Base-by-base conservation (phyloP, 129 eudicot genomes). In the Silybum marianum region DNA sequence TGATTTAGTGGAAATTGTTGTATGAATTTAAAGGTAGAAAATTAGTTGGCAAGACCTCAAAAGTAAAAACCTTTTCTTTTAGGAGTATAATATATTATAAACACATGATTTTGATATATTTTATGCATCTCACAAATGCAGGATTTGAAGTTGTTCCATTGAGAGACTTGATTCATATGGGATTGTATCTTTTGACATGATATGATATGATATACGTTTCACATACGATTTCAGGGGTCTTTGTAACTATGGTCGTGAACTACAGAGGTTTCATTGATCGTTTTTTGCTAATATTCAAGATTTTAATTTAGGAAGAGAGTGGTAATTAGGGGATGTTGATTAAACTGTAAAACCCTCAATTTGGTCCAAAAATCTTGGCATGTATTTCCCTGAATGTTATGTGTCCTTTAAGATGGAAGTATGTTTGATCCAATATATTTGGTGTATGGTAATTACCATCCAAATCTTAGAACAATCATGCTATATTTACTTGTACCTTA, bases 171-270 rank as follows among this genome's bases (percentile, higher is more conserved):
- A n/a, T 58, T 32, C 36, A 4, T 32, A n/a, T 58, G 66, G 23
- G 66, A 58, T 58, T 58, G 66, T 18, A 58, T 58, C 66, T 58
- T 58, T 58, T 58, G 24, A 58, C 65, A 54, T 54, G 65, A 51
- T 14, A 54, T 58, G 24, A 58, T 22, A 54, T 54, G 65, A 51
- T 14, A 54, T 54, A 54, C 22, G 21, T 18, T 18, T 54, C 65
- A 54, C 66, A 58, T 58, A 58, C 66, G 66, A 18, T n/a, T 58
- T 58, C 66, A 58, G 66, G 66, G 66, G 66, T 58, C 23, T 58
- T 58, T 58, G n/a, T n/a, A n/a, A n/a, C n/a, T n/a, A n/a, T n/a
- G n/a, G n/a, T n/a, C n/a, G n/a, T n/a, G 66, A 58, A 58, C 66
- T 58, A 58, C 23, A 58, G 19, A 18, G 23, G 66, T 58, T 58